Conservation (phyloP, 148 eudicot species). For the Rheum nobile region DNA sequence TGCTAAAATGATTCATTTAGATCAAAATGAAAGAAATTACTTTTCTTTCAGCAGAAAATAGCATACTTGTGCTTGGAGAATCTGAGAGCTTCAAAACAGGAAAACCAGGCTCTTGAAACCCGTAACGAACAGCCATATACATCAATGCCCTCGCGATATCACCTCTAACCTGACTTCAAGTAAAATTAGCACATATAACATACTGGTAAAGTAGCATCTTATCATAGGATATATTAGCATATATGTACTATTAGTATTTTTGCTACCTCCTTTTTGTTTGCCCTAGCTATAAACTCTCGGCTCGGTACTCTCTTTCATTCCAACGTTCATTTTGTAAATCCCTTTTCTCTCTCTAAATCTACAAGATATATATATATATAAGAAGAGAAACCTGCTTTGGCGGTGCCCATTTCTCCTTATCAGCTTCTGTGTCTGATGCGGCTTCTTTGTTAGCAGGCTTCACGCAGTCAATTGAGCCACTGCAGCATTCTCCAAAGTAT, state of each 20-base stretch:
- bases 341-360: too few relatives aligned
- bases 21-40: background rate
- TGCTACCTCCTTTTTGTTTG: too few relatives aligned
- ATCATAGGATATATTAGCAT: background rate
- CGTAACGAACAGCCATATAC: slow-evolving; percentile 57
- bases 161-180: slow-evolving; percentile 36
- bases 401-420: slow-evolving; percentile 42
- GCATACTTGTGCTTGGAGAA: slow-evolving; percentile 38
- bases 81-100: slow-evolving; percentile 39
- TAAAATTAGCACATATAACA: background rate
- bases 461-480: slow-evolving; percentile 17
- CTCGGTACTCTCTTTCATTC: too few relatives aligned
- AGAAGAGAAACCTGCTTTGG: slow-evolving; percentile 26
- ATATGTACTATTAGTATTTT: too few relatives aligned
- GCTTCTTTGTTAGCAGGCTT: slow-evolving; percentile 52
- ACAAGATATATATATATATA: too few relatives aligned
- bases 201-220: background rate
- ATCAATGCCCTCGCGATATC: slow-evolving; percentile 51
- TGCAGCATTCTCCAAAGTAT: slow-evolving; percentile 45
- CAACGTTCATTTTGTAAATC: too few relatives aligned
- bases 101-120: slow-evolving; percentile 28
- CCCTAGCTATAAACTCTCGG: too few relatives aligned
- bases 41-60: background rate
- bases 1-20: background rate
- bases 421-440: slow-evolving; percentile 44